Conservation (phyloP, 2,329 filamentous ascomycete genomes). For the Kalaharituber pfeilii region DNA sequence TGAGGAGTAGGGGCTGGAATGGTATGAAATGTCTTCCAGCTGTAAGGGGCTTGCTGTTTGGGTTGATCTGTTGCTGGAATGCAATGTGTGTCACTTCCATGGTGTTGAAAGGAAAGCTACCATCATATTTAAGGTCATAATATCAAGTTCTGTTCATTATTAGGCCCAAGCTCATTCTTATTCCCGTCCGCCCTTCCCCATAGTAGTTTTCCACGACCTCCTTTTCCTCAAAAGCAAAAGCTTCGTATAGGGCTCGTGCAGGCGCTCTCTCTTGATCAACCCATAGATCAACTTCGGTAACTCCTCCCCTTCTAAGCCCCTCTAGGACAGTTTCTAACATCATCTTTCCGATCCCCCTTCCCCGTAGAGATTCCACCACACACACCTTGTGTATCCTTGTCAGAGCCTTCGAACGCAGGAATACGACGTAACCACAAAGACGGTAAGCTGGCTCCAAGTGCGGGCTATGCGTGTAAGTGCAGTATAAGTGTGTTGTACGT, state of each 20-base stretch:
- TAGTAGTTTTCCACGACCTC: conserved; percentile 36
- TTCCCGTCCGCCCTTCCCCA: conserved; percentile 32
- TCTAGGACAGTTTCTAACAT: conserved; percentile 31
- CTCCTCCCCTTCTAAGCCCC: conserved; percentile 32
- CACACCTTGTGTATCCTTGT: conserved; percentile 38
- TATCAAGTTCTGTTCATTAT: too few relatives aligned
- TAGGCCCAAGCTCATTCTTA: conserved; percentile 30
- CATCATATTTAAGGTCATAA: too few relatives aligned
- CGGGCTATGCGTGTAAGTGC: conserved; percentile 19
- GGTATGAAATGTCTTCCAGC: too few relatives aligned
- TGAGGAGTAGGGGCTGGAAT: too few relatives aligned
- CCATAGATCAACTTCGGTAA: conserved; percentile 35
- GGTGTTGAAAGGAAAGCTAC: too few relatives aligned
- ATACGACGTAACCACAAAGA: conserved; percentile 33
- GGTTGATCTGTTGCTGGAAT: too few relatives aligned
- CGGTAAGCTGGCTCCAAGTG: conserved; percentile 6
- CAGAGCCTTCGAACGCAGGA: conserved; percentile 30
- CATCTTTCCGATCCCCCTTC: conserved; percentile 32
- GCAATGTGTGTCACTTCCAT: too few relatives aligned
- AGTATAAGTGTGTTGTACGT: conserved; percentile 32
- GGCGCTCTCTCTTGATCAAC: conserved; percentile 33
- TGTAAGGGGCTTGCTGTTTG: too few relatives aligned
- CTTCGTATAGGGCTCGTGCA: conserved; percentile 32
- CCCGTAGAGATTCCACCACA: conserved; percentile 31
- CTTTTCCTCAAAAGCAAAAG: conserved; percentile 32